Percentiles rank a stretch among this genome's conserved stretches.
These are phyloP conservation scores for Mycena vulgaris DNA, from an alignment of 768 basidiomycete genomes.

Conservation along the genomic window DNA sequence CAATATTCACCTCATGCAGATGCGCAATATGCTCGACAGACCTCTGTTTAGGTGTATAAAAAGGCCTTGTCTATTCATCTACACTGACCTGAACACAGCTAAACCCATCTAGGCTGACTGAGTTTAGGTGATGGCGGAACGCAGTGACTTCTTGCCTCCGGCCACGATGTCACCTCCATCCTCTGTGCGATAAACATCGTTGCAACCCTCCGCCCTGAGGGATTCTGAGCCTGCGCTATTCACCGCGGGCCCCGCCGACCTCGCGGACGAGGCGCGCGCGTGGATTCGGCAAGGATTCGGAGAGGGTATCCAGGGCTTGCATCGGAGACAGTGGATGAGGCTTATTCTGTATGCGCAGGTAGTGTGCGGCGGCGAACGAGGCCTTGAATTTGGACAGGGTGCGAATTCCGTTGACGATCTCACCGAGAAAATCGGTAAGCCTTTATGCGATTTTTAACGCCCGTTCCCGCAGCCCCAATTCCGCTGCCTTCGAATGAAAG, in stretches of 20 bases:
- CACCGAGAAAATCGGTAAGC: background rate
- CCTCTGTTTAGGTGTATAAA: too few species aligned
- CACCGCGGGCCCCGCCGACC: constrained; percentile 60
- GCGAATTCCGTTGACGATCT: constrained; percentile 37
- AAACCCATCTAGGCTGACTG: too few species aligned
- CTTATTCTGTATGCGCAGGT: constrained; percentile 61
- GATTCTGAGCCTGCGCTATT: constrained; percentile 65
- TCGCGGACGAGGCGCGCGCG: constrained; percentile 61
- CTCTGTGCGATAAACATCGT: constrained; percentile 54
- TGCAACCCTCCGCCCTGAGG: constrained; percentile 69
- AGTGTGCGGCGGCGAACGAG: constrained; percentile 61
- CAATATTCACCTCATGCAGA: too few species aligned
- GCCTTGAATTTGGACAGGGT: constrained; percentile 70
- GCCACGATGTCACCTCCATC: too few species aligned
- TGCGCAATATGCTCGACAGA: too few species aligned
- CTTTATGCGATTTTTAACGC: background rate
- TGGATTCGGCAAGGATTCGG: too few species aligned
- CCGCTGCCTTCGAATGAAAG: background rate
- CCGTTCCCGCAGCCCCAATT: background rate
- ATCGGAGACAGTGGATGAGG: constrained; percentile 43
- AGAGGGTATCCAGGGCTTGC: constrained; percentile 58
- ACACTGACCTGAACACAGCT: too few species aligned
- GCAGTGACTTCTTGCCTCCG: too few species aligned
- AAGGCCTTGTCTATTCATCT: too few species aligned
- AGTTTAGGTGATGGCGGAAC: too few species aligned